Base-by-base conservation (phyloP, 2,329 filamentous ascomycete genomes). In the Claviceps digitariae region DNA sequence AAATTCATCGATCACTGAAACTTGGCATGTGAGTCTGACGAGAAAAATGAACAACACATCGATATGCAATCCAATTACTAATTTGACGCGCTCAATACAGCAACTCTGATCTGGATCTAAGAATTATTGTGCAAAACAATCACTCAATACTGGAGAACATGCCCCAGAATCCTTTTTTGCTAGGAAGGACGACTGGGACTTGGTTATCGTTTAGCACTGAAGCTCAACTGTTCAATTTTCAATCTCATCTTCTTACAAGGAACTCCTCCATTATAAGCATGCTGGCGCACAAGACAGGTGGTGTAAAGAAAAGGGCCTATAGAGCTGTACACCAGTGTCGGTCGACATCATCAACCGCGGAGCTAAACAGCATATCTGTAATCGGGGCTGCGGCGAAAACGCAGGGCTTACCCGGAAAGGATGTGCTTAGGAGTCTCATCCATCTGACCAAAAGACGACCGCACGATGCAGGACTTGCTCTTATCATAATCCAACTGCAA, bases 401-500 rank as follows among this genome's bases (percentile, higher is more conserved):
- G 8, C 76, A 82, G 48, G 78, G 81, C 38, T 69, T 75, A 58
- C 75, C 76, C 10, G 84, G 82, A 46, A 85, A 84, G 60, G 76
- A 81, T 47, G 82, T 84, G 5, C 69, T 95, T 36, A 87, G 84
- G 63, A 74, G 79, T 38, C 79, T 94, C 27, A 69, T 87, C 3
- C 78, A 80, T 1, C 67, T 90, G 13, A 72, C 91, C 7, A 83
- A 88, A 60, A 84, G 82, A 63, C 76, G 87, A 31, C 87, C 90
- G 0, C 80, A 81, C 55, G 89, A 96, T 63, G 73, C 95, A 23
- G 91, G 90, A 1, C 74, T 96, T 3, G 71, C 87, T 25, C 73
- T 96, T 41, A 90, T 87, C 10, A 78, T 89, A 53, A 77, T 91
- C 10, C 90, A 96, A 66, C 77, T 95, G 46, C 90, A 94, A 63